These are phyloP conservation scores for Rosa chinensis DNA, from an alignment of 306 rosid genomes.

Conservation along the genomic window DNA sequence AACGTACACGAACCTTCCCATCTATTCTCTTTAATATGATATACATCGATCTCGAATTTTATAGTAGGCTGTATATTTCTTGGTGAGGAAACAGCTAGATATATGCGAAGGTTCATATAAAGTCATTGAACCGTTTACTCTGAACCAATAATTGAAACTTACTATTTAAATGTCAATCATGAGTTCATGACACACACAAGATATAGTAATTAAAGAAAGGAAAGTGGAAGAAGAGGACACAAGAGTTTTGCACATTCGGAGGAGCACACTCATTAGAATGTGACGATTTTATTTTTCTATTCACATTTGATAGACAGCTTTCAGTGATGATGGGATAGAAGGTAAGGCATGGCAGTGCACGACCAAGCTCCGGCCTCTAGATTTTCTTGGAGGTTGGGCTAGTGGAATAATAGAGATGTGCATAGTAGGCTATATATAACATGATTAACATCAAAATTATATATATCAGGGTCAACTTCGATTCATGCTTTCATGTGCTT, in stretches of 20 bases:
- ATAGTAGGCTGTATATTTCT: not conserved
- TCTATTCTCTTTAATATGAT: no score
- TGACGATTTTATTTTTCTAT: not conserved
- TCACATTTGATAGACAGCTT: not conserved
- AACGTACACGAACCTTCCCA: no score
- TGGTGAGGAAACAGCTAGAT: no score
- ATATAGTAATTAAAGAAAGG: not conserved
- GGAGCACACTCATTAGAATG: not conserved
- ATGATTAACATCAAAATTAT: no score
- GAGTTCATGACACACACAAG: not conserved
- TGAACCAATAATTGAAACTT: not conserved
- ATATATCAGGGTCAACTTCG: no score
- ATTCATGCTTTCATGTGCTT: no score
- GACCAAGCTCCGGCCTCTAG: not conserved
- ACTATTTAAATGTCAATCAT: constrained; percentile 16
- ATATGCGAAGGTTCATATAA: not conserved
- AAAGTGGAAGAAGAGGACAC: not conserved
- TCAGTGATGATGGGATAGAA: not conserved
- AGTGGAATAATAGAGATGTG: not conserved
- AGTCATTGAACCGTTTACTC: not conserved
- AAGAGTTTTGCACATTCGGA: not conserved
- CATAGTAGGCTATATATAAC: no score
- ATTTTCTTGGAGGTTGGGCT: not conserved
- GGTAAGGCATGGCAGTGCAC: not conserved
- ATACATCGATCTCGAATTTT: no score